A percentile compares a stretch with the other conserved stretches of the same genome.
Evolutionary conservation across 805 yeast genomes (phyloP).

Genomic region (Wickerhamiella dianesei): DNA sequence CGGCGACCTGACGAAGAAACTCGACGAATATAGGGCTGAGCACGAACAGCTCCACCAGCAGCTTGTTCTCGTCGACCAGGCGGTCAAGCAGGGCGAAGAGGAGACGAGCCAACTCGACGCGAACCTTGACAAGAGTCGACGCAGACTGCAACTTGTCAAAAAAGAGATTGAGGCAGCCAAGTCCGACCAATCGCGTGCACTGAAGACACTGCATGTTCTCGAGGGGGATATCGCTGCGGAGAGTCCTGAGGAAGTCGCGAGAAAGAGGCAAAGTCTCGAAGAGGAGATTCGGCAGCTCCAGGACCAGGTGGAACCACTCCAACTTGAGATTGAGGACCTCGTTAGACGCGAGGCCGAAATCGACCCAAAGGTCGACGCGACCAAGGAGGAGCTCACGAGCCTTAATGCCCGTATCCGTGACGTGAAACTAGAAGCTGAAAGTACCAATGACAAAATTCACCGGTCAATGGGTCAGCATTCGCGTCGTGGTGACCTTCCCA

Average conservation of each 20-base stretch:
- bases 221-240: not conserved
- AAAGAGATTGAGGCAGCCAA: not conserved
- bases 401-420: not conserved
- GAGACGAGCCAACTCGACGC: not conserved
- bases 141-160: not conserved
- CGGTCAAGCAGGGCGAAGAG: no score
- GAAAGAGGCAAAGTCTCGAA: not conserved
- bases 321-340: not conserved
- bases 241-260: not conserved
- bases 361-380: not conserved
- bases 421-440: not conserved
- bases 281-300: not conserved
- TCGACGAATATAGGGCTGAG: not conserved
- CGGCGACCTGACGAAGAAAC: not conserved
- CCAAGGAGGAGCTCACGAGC: not conserved
- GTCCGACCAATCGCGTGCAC: slow-evolving; percentile 26
- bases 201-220: slow-evolving; percentile 5
- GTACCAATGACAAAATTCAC: not conserved
- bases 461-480: not conserved
- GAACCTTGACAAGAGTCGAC: not conserved
- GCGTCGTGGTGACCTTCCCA: not conserved
- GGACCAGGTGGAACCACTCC: not conserved
- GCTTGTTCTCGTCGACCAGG: no score
- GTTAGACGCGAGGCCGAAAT: not conserved
- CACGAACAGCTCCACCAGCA: not conserved